Conservation (phyloP, 495 filamentous ascomycete genomes). For the Chaetomium cochliodes region DNA sequence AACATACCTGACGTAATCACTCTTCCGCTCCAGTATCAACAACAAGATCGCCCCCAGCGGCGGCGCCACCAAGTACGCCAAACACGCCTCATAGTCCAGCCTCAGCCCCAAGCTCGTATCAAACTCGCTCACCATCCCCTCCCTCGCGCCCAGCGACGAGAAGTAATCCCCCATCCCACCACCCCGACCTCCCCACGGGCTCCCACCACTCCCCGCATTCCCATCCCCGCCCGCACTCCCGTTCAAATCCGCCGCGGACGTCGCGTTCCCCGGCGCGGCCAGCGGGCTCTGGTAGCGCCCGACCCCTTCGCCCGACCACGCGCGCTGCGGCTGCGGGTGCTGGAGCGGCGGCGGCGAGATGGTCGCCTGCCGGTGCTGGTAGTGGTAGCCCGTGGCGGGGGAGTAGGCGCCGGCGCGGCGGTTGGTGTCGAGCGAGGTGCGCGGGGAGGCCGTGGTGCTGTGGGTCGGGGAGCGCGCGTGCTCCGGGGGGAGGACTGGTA, state of each 20-base stretch:
- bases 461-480: conserved; percentile 64
- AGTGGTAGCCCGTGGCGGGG: conserved; percentile 33
- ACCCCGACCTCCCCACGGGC: conserved; percentile 17
- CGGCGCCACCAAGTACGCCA: conserved; percentile 85
- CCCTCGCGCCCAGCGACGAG: conserved; percentile 34
- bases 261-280: conserved; percentile 1
- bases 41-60: conserved; percentile 84
- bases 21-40: conserved; percentile 85
- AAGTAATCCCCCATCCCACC: conserved; percentile 38
- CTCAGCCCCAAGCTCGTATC: conserved; percentile 68
- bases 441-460: conserved; percentile 51
- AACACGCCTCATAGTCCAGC: conserved; percentile 78
- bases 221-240: no score
- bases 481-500: conserved; percentile 90
- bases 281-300: conserved; percentile 30
- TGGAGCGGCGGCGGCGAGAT: conserved; percentile 49
- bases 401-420: conserved; percentile 50
- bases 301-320: conserved; percentile 42
- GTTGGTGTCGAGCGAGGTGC: conserved; percentile 44
- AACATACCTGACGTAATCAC: conserved; percentile 89
- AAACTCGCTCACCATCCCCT: conserved; percentile 57
- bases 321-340: conserved; percentile 51
- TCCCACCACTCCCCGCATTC: background rate
- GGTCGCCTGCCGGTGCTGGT: conserved; percentile 37
- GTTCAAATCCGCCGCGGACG: background rate